Evolutionary conservation across 495 filamentous ascomycete species (phyloP).

Genomic region (Eremomyces bilateralis): DNA sequence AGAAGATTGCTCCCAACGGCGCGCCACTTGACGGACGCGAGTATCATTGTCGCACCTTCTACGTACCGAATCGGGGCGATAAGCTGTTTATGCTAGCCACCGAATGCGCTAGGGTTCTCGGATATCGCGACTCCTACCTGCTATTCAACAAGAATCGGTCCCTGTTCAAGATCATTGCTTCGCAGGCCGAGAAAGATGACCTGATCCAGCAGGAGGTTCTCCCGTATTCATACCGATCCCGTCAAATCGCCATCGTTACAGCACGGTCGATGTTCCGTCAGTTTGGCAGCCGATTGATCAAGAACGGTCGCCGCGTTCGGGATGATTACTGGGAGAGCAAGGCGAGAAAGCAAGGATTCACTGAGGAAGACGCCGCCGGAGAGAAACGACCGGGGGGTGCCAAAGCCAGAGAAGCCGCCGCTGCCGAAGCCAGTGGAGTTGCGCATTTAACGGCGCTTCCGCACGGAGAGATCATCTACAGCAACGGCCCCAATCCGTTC

Average conservation of each 20-base stretch:
- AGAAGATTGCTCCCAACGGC: conserved; percentile 72
- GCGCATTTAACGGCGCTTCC: conserved; percentile 32
- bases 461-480: conserved; percentile 63
- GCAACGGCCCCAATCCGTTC: conserved; percentile 30
- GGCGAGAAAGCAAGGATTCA: conserved; percentile 92
- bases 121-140: conserved; percentile 92
- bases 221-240: conserved; percentile 91
- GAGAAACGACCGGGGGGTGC: conserved; percentile 89
- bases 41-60: conserved; percentile 85
- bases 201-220: conserved; percentile 86
- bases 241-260: conserved; percentile 95
- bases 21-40: conserved; percentile 62
- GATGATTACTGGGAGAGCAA: conserved; percentile 99
- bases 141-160: conserved; percentile 99
- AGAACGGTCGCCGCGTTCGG: conserved; percentile 69
- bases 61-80: conserved; percentile 67
- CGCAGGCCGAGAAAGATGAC: conserved; percentile 89
- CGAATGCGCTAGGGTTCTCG: conserved; percentile 84
- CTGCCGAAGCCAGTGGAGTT: conserved; percentile 26
- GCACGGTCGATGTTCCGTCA: conserved; percentile 99
- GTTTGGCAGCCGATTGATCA: conserved; percentile 90
- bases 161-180: conserved; percentile 94
- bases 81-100: conserved; percentile 99
- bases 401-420: conserved; percentile 67
- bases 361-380: conserved; percentile 85